Conservation (phyloP, 176 grass and related monocot genomes). For the Carex cristatella region DNA sequence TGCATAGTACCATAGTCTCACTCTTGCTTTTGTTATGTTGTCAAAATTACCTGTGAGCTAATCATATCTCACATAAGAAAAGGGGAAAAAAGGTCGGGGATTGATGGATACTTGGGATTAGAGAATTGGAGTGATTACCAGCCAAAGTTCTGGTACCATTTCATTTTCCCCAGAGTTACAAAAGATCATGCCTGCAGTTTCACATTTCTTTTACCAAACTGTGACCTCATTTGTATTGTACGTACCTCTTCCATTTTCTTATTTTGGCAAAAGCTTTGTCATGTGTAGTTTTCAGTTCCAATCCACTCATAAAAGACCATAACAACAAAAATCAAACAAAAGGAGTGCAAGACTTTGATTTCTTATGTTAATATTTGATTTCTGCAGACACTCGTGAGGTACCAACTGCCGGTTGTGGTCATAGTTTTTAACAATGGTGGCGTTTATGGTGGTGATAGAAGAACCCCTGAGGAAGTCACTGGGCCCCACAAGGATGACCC, state of each 20-base stretch:
- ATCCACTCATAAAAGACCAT: neutral
- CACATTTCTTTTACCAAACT: neutral
- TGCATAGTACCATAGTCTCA: too few species aligned
- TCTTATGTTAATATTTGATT: neutral
- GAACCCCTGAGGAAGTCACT: conserved; percentile 65
- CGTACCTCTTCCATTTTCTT: neutral
- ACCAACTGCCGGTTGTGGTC: conserved; percentile 64
- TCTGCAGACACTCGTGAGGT: conserved; percentile 82
- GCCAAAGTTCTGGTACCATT: neutral
- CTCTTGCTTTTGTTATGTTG: neutral
- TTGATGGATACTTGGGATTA: neutral
- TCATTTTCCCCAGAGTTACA: neutral
- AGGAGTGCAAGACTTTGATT: neutral
- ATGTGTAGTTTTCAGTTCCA: neutral
- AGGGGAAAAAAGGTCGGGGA: neutral
- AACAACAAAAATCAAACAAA: neutral
- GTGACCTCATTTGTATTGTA: neutral
- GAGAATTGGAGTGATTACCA: neutral
- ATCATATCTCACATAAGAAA: neutral
- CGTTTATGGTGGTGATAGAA: conserved; percentile 87
- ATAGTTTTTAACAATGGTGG: conserved; percentile 95
- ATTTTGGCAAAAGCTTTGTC: neutral
- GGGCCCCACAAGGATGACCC: conserved; percentile 89
- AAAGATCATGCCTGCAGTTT: neutral
- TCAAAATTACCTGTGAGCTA: neutral